Conservation (phyloP, 2,329 filamentous ascomycete species). For the Pseudocercospora eumusae region DNA sequence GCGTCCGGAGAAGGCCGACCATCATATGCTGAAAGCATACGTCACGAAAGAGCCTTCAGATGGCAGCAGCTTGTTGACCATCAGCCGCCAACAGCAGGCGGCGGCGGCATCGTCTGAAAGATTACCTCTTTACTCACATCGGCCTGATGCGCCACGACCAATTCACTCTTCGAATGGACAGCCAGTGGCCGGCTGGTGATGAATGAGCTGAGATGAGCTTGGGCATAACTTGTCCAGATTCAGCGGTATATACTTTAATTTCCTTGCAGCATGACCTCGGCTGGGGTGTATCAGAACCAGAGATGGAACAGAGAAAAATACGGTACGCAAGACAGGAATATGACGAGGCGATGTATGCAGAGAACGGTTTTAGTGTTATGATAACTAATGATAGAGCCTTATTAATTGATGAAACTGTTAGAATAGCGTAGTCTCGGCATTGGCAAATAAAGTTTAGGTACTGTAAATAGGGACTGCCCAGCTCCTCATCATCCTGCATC, state of each 20-base stretch:
- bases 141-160: not conserved
- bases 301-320: not conserved
- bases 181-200: conserved; percentile 14
- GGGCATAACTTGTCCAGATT: not conserved
- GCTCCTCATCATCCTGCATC: not conserved
- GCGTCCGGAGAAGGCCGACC: conserved; percentile 10
- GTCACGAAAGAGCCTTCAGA: conserved; percentile 9
- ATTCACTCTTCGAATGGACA: not conserved
- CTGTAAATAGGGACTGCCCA: too few relatives aligned
- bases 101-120: not conserved
- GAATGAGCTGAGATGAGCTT: not conserved
- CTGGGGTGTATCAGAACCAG: not conserved
- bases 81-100: conserved; percentile 11
- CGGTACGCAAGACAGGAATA: conserved; percentile 1
- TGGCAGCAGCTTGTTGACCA: conserved; percentile 5
- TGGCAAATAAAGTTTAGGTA: not conserved
- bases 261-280: not conserved
- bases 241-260: not conserved
- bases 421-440: not conserved
- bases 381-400: not conserved
- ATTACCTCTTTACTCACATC: conserved; percentile 13
- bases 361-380: not conserved
- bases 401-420: not conserved
- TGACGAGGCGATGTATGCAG: not conserved
- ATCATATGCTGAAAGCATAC: conserved; percentile 16